Evolutionary conservation across 495 filamentous ascomycete species (phyloP), one percentile per base, ranked within the genome.

Genomic region (Penicillium manginii): DNA sequence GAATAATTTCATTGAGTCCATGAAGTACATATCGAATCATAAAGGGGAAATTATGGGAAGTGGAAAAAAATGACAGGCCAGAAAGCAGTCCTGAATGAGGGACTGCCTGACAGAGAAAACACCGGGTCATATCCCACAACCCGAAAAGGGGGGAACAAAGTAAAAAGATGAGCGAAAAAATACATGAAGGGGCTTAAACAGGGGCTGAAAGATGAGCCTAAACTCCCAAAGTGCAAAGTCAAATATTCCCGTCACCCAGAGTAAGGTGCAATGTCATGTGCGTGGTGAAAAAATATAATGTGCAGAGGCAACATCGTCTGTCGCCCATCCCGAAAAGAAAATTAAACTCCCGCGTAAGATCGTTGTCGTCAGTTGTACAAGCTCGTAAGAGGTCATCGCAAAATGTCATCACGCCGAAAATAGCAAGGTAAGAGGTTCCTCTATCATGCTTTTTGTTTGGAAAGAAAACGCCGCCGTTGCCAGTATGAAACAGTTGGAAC

Each of bases 311-410:
- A 47, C 45, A 23, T 11, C 12, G 19, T 31, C 51, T 32, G 50
- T 56, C 11, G 56, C 50, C 57, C 56, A 42, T 59, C 40, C 54
- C 55, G 35, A 58, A 70, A 65, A 40, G 45, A 57, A 59, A 52
- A 63, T 22, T 35, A 69, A 65, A 62, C 50, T 59, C 59, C 54
- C 37, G 26, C 57, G 33, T 60, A 37, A 21, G 49, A 32, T 64
- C 55, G 45, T 53, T 62, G 52, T 68, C 65, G 57, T 68, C 54
- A 65, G 62, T 64, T 62, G 59, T 67, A 67, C 55, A 68, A 48
- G 42, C 56, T 72, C 64, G 52, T 71, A 55, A 56, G 55, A 53
- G 57, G 54, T 69, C 63, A 61, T 65, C 46, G 61, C 55, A 59
- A 57, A 61, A 50, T 50, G 52, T 55, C 19, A 59, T 60, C 51